Evolutionary conservation across 78 protist genomes (phyloP).

Genomic region (Salpingoeca rosetta): DNA sequence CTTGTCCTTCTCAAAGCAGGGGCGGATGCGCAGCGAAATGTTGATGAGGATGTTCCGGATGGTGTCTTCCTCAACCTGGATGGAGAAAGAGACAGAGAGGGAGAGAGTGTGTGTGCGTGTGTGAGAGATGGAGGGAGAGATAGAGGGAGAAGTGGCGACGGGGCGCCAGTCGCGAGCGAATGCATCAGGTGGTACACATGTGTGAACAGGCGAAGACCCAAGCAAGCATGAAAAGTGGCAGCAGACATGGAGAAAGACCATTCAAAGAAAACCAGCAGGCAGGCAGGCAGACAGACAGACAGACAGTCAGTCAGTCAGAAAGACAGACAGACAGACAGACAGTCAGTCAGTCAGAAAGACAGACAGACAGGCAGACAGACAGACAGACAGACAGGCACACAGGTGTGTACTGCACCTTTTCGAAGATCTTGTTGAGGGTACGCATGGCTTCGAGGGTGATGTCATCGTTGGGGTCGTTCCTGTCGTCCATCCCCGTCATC

Average conservation of each 20-base stretch:
- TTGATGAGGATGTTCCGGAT: conserved; percentile 53
- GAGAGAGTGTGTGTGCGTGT: too few relatives aligned
- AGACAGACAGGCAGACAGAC: not conserved
- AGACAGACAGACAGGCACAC: too few relatives aligned
- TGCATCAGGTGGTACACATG: too few relatives aligned
- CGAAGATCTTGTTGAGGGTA: conserved; percentile 34
- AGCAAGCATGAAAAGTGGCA: not conserved
- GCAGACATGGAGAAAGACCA: not conserved
- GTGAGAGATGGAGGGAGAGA: too few relatives aligned
- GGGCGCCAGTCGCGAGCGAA: too few relatives aligned
- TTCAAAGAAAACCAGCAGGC: not conserved
- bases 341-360: not conserved
- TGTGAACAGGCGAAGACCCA: too few relatives aligned
- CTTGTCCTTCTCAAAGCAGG: conserved; percentile 45
- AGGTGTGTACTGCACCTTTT: too few relatives aligned
- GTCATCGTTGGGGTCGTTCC: conserved; percentile 27
- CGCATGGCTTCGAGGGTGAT: conserved; percentile 59
- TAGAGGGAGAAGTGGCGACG: too few relatives aligned
- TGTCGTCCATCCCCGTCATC: conserved; percentile 44
- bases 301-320: not conserved
- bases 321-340: not conserved
- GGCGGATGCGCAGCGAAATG: conserved; percentile 49
- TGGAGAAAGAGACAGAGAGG: conserved; percentile 34
- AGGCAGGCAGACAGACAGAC: not conserved
- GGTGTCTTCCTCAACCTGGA: conserved; percentile 29